Percentiles rank a stretch among this genome's conserved stretches.
Evolutionary conservation across 176 grass and related monocot species (phyloP).

Genomic region (Alloteropsis semialata): DNA sequence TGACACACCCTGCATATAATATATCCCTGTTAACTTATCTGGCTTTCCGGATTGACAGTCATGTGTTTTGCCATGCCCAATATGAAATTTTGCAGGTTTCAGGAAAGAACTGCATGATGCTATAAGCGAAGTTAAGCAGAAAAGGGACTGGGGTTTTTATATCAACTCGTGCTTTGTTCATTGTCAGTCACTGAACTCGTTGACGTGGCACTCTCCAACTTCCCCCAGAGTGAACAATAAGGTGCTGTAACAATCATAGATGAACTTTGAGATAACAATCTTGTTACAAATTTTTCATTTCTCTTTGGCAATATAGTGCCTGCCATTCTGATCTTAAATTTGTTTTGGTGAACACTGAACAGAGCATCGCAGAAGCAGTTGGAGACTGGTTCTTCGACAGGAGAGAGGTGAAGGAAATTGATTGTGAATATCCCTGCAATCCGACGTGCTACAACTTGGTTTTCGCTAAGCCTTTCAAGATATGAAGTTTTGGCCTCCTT

Average conservation of each 20-base stretch:
- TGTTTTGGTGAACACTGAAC: neutral
- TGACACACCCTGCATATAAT: neutral
- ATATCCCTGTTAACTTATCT: neutral
- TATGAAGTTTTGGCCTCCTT: neutral
- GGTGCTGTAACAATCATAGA: conserved; percentile 18
- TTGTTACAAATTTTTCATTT: neutral
- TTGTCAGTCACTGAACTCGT: conserved; percentile 54
- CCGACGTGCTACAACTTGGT: conserved; percentile 73
- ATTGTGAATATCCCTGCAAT: conserved; percentile 81
- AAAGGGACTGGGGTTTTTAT: conserved; percentile 69
- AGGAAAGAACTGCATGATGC: conserved; percentile 44
- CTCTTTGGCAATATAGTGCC: neutral
- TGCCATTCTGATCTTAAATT: neutral
- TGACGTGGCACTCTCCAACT: conserved; percentile 66
- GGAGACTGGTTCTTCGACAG: conserved; percentile 83
- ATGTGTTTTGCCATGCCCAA: conserved; percentile 2
- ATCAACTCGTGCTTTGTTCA: conserved; percentile 77
- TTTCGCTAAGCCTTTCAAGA: conserved; percentile 43
- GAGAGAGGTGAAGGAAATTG: conserved; percentile 63
- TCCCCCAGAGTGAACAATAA: conserved; percentile 65
- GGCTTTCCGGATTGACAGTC: neutral
- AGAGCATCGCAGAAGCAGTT: conserved; percentile 77
- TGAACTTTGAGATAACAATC: neutral
- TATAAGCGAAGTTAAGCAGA: conserved; percentile 41
- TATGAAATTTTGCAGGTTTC: conserved; percentile 43